These are phyloP conservation scores for Grifola frondosa DNA, from an alignment of 1,284 basidiomycete genomes.

Conservation along the genomic window DNA sequence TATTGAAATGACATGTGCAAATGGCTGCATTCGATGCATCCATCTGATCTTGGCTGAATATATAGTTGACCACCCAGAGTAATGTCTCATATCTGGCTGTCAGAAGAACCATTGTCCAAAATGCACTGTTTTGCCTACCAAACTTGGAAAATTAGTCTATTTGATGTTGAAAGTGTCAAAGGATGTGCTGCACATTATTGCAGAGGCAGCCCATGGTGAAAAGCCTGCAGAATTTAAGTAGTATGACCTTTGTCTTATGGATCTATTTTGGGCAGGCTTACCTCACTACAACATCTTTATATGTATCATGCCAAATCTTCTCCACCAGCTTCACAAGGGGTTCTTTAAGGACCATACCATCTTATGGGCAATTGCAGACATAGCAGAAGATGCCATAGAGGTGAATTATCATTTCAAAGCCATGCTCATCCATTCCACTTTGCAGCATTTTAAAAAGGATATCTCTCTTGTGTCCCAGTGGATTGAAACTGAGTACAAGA, in stretches of 20 bases:
- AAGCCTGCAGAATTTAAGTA: slow-evolving; percentile 5
- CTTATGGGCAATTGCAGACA: slow-evolving; percentile 17
- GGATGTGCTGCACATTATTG: no score
- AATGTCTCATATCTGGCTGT: slow-evolving; percentile 27
- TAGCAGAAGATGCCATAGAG: slow-evolving; percentile 13
- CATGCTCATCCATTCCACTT: slow-evolving; percentile 16
- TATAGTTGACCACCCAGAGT: slow-evolving; percentile 45
- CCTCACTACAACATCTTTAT: slow-evolving; percentile 25
- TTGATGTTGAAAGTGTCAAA: no score
- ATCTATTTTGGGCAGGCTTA: slow-evolving; percentile 25
- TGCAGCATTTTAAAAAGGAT: slow-evolving; percentile 25
- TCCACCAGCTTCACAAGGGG: slow-evolving; percentile 31
- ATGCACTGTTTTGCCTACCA: no score
- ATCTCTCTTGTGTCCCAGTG: slow-evolving; percentile 25
- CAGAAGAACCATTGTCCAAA: slow-evolving; percentile 22
- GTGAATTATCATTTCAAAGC: slow-evolving; percentile 23
- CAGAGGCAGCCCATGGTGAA: no score
- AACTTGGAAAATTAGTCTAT: no score
- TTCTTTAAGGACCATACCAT: slow-evolving; percentile 32
- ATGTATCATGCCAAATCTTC: slow-evolving; percentile 24
- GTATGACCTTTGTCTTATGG: slow-evolving; percentile 6
- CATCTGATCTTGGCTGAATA: slow-evolving; percentile 40
- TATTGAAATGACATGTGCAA: slow-evolving; percentile 33
- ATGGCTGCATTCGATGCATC: slow-evolving; percentile 32
- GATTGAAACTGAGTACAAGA: slow-evolving; percentile 27